Conservation (phyloP, 441 rosid species). For the Breynia disticha region DNA sequence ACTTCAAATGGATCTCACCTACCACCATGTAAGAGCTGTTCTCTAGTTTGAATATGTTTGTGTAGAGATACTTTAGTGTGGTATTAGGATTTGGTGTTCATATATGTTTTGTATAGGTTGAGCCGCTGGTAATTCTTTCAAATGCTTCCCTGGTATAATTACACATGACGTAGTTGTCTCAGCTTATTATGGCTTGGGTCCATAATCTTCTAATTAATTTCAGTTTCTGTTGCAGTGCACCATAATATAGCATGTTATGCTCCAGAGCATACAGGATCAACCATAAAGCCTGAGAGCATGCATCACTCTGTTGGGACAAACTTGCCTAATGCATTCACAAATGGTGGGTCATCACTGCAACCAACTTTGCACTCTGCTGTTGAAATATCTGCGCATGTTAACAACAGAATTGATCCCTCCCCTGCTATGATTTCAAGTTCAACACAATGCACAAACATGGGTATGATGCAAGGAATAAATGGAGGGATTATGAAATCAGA, state of each 20-base stretch:
- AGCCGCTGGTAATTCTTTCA: too few species aligned
- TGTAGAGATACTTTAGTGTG: too few species aligned
- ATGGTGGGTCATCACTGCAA: conserved; percentile 59
- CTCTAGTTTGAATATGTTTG: neutral
- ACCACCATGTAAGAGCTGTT: conserved; percentile 46
- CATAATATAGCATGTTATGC: conserved; percentile 49
- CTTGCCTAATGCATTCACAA: conserved; percentile 48
- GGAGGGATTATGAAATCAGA: conserved; percentile 80
- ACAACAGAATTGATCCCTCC: conserved; percentile 46
- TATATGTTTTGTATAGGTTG: too few species aligned
- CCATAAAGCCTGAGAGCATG: conserved; percentile 51
- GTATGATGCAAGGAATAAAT: conserved; percentile 64
- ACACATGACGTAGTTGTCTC: too few species aligned
- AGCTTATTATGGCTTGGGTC: conserved; percentile 5
- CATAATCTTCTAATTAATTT: neutral
- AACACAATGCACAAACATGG: conserved; percentile 56
- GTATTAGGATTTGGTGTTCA: too few species aligned
- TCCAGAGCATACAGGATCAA: conserved; percentile 42
- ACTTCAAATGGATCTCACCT: conserved; percentile 71
- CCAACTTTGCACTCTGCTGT: conserved; percentile 46
- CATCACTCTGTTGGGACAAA: conserved; percentile 41
- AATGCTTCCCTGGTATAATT: too few species aligned
- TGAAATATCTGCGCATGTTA: conserved; percentile 56
- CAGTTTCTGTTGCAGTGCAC: conserved; percentile 39
- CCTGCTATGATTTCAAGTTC: conserved; percentile 53